A percentile compares a stretch with the other conserved stretches of the same genome.
These are phyloP conservation scores for Pelargonium citronellum DNA, from an alignment of 441 rosid species.

Conservation along the genomic window DNA sequence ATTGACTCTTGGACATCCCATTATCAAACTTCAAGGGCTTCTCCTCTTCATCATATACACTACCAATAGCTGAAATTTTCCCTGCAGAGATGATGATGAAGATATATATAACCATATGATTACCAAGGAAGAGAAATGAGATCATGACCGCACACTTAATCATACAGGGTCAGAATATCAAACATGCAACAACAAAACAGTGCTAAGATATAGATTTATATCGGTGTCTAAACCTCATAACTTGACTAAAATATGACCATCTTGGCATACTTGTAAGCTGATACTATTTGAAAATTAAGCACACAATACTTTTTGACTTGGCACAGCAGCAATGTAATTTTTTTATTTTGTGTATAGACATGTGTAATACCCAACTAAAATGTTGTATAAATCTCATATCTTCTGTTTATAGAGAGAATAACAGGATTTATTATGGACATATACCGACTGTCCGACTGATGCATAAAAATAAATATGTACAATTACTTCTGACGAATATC, in stretches of 20 bases:
- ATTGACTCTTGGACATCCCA: conserved; percentile 28
- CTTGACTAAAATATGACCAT: background rate
- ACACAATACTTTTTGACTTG: background rate
- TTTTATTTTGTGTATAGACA: background rate
- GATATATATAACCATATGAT: background rate
- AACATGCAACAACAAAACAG: background rate
- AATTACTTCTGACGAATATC: background rate
- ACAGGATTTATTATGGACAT: background rate
- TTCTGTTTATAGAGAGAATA: background rate
- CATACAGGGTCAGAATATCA: background rate
- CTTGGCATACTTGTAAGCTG: background rate
- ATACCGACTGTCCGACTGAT: background rate
- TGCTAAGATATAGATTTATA: background rate
- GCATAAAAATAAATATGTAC: background rate
- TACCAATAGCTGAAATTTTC: conserved; percentile 43
- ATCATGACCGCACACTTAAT: background rate
- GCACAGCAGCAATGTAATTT: background rate
- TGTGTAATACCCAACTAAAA: background rate
- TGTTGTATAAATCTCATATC: background rate
- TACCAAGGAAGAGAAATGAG: background rate
- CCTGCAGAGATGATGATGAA: conserved; percentile 30
- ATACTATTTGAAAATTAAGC: background rate
- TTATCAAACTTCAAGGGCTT: conserved; percentile 43
- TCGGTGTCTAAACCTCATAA: background rate
- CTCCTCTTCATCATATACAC: conserved; percentile 50